Evolutionary conservation across 768 basidiomycete species (phyloP).

Genomic region (Rhizopogon vinicolor): DNA sequence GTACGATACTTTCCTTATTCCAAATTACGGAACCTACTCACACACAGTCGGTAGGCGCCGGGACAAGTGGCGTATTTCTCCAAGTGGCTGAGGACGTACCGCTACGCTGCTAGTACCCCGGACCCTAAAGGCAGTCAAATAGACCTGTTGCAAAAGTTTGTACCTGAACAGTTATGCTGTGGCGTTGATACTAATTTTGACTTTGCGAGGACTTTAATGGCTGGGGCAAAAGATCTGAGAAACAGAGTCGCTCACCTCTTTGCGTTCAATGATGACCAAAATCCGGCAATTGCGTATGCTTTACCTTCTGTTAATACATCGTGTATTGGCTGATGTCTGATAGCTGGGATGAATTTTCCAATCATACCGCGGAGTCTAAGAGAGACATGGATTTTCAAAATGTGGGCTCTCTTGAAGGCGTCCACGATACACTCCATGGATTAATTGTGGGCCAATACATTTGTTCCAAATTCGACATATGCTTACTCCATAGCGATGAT

Average conservation of each 20-base stretch:
- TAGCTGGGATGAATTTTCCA: constrained; percentile 27
- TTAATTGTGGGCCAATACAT: constrained; percentile 10
- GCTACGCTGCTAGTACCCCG: constrained; percentile 11
- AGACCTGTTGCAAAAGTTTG: constrained; percentile 12
- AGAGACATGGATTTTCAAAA: constrained; percentile 6
- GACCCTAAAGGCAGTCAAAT: constrained; percentile 9
- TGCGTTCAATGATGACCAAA: constrained; percentile 10
- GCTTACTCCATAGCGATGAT: neutral
- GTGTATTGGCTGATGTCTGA: neutral
- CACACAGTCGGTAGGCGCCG: neutral
- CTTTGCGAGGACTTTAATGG: constrained; percentile 12
- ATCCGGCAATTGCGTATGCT: constrained; percentile 10
- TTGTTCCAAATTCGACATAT: neutral
- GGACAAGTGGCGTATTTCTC: constrained; percentile 12
- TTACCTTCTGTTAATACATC: neutral
- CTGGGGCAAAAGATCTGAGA: constrained; percentile 8
- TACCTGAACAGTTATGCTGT: neutral
- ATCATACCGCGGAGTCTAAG: constrained; percentile 16
- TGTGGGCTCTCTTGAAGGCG: constrained; percentile 16
- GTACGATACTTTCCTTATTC: constrained; percentile 4
- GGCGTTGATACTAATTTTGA: neutral
- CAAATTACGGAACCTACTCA: neutral
- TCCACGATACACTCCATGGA: constrained; percentile 17
- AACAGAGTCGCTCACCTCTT: constrained; percentile 16
- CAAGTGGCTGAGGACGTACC: constrained; percentile 15